Conservation (phyloP, 352 stramenopile species). For the Pythium guiyangense region DNA sequence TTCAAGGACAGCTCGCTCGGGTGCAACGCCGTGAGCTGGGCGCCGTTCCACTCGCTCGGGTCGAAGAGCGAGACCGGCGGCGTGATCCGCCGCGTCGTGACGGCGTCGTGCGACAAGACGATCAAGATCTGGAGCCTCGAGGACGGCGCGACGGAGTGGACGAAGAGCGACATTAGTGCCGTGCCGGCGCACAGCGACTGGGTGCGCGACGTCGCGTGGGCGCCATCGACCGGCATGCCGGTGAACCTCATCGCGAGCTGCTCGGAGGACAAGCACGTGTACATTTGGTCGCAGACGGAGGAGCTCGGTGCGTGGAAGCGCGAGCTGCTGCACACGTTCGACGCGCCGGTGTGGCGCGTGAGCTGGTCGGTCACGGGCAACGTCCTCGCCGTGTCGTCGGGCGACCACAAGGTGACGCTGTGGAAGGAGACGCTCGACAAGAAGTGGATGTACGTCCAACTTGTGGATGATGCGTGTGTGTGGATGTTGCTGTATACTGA, state of each 20-base stretch:
- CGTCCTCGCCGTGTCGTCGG: constrained; percentile 96
- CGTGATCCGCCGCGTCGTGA: constrained; percentile 86
- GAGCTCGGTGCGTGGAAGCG: constrained; percentile 85
- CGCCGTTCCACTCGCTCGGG: constrained; percentile 80
- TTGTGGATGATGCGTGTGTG: background rate
- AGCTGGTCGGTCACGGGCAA: constrained; percentile 98
- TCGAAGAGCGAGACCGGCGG: constrained; percentile 37
- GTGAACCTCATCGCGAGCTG: constrained; percentile 93
- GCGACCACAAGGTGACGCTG: constrained; percentile 96
- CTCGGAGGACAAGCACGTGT: constrained; percentile 89
- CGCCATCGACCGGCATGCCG: constrained; percentile 90
- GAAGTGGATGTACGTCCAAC: constrained; percentile 88
- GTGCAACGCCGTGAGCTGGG: constrained; percentile 97
- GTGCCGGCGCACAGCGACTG: constrained; percentile 91
- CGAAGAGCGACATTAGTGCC: constrained; percentile 71
- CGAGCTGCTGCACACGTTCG: constrained; percentile 92
- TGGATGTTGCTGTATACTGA: background rate
- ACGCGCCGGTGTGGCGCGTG: constrained; percentile 97
- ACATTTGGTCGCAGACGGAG: constrained; percentile 94
- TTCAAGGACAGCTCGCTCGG: constrained; percentile 94
- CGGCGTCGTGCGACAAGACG: constrained; percentile 96
- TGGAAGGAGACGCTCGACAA: constrained; percentile 98
- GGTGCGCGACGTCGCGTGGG: constrained; percentile 97
- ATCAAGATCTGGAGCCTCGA: constrained; percentile 94
- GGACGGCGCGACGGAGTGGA: constrained; percentile 74